These are phyloP conservation scores for Tausonia pullulans DNA, from an alignment of 1,284 basidiomycete species.

Conservation along the genomic window DNA sequence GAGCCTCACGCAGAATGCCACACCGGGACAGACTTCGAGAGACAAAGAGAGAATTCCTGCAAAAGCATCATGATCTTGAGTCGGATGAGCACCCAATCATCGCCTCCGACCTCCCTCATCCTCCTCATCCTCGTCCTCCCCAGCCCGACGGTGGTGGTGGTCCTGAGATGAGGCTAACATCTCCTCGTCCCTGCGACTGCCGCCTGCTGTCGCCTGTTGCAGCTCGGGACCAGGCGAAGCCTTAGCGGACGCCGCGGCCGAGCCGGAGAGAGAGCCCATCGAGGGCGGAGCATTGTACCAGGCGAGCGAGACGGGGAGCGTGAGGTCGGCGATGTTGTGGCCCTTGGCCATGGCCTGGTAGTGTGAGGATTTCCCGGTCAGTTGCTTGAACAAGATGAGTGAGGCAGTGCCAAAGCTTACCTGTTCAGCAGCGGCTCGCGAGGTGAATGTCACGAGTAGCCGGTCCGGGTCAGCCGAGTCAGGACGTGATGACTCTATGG, in stretches of 20 bases:
- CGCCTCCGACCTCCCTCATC: neutral
- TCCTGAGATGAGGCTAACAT: no score
- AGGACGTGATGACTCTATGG: constrained; percentile 16
- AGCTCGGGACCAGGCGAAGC: neutral
- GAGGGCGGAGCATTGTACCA: constrained; percentile 15
- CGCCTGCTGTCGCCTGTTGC: neutral
- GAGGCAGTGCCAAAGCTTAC: constrained; percentile 21
- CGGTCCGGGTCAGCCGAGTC: constrained; percentile 16
- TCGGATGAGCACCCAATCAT: neutral
- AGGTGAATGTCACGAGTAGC: constrained; percentile 28
- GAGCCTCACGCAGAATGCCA: no score
- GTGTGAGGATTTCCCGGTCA: neutral
- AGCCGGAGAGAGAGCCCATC: neutral
- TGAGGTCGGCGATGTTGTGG: constrained; percentile 12
- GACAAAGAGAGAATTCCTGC: no score
- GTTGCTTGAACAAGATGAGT: neutral
- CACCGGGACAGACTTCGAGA: no score
- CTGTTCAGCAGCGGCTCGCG: constrained; percentile 31
- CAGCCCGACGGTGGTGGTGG: no score
- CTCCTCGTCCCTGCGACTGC: neutral
- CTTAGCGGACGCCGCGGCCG: neutral
- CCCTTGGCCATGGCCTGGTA: constrained; percentile 10
- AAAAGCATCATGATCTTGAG: no score
- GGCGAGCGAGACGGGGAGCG: neutral
- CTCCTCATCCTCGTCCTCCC: neutral